Conservation (phyloP, 2,329 filamentous ascomycete genomes). For the Paecilomyces niveus region DNA sequence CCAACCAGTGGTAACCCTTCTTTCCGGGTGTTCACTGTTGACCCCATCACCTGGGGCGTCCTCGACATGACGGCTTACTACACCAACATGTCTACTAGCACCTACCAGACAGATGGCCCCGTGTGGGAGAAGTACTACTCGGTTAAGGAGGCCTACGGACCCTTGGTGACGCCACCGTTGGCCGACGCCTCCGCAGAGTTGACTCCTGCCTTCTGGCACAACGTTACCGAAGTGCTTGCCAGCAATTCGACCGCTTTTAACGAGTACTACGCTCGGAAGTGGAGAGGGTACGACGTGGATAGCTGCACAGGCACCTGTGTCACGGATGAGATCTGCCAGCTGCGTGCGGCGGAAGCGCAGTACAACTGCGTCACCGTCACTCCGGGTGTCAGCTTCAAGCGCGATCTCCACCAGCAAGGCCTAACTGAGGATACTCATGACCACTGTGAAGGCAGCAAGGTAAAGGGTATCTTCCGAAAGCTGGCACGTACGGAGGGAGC, state of each 20-base stretch:
- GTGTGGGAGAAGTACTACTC: constrained; percentile 50
- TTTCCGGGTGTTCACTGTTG: constrained; percentile 52
- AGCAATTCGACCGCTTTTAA: constrained; percentile 35
- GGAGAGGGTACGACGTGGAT: constrained; percentile 35
- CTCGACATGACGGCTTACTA: constrained; percentile 49
- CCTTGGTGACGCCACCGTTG: constrained; percentile 35
- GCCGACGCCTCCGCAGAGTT: constrained; percentile 35
- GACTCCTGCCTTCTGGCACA: constrained; percentile 51
- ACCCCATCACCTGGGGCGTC: constrained; percentile 49
- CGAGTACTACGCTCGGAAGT: constrained; percentile 41
- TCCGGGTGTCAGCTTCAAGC: constrained; percentile 28
- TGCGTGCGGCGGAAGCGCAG: constrained; percentile 44
- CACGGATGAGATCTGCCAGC: constrained; percentile 41
- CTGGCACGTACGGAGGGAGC: constrained; percentile 7
- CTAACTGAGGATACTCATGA: background rate
- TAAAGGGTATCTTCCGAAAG: constrained; percentile 6
- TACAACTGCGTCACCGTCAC: constrained; percentile 44
- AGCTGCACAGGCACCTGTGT: constrained; percentile 37
- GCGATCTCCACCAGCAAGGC: constrained; percentile 9
- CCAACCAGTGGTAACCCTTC: constrained; percentile 50
- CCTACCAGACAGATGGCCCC: constrained; percentile 40
- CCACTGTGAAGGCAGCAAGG: constrained; percentile 5
- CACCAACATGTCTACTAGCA: constrained; percentile 42
- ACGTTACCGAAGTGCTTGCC: constrained; percentile 45
- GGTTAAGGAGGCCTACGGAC: constrained; percentile 46